Conservation (phyloP, 2,329 filamentous ascomycete species). For the Alternaria incomplexa region DNA sequence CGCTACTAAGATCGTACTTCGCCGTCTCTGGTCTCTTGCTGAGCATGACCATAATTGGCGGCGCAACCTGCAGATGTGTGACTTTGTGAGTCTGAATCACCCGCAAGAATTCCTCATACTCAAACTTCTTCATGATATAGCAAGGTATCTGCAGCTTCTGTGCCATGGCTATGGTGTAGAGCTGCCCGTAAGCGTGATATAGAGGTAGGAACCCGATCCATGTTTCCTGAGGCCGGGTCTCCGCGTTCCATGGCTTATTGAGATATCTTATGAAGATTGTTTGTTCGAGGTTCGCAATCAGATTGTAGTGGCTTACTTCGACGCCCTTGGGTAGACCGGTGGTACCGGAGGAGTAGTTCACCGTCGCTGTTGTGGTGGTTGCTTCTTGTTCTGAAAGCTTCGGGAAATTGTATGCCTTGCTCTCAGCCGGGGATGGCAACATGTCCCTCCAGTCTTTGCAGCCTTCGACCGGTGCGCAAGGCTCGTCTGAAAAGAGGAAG, state of each 20-base stretch:
- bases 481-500: conserved; percentile 42
- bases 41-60: conserved; percentile 54
- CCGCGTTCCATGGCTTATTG: conserved; percentile 49
- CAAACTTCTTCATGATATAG: conserved; percentile 52
- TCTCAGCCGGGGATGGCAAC: conserved; percentile 35
- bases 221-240: conserved; percentile 53
- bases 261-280: conserved; percentile 55
- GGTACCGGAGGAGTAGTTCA: conserved; percentile 61
- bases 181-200: conserved; percentile 57
- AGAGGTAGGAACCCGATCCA: conserved; percentile 56
- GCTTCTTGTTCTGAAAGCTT: conserved; percentile 34
- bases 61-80: conserved; percentile 50
- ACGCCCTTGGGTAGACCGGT: conserved; percentile 61
- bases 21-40: conserved; percentile 51
- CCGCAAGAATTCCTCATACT: conserved; percentile 49
- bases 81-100: conserved; percentile 47
- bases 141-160: conserved; percentile 55
- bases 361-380: conserved; percentile 48
- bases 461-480: conserved; percentile 28
- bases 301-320: conserved; percentile 57
- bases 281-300: conserved; percentile 60
- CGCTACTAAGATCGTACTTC: conserved; percentile 50
- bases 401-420: conserved; percentile 34
- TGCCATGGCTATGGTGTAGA: conserved; percentile 50
- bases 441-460: conserved; percentile 42